A percentile compares a stretch with the other conserved stretches of the same genome.
These are phyloP conservation scores for Wallacemonas sp. DNA, from an alignment of 208 protist genomes.

Conservation along the genomic window DNA sequence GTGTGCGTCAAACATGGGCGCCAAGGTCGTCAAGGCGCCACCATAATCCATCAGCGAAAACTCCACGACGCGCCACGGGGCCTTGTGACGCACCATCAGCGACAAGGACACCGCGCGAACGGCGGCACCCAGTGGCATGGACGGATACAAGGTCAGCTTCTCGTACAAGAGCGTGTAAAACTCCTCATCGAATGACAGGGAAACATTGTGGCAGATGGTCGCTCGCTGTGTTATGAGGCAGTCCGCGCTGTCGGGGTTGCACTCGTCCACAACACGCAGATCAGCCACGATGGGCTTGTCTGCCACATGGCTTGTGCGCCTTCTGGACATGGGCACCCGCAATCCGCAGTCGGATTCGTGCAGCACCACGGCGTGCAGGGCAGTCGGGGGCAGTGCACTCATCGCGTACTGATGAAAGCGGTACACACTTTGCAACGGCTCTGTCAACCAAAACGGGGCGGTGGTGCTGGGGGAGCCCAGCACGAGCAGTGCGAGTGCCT, in stretches of 20 bases:
- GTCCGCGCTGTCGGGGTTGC: not conserved
- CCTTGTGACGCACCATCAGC: constrained; percentile 21
- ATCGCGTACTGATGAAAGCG: constrained; percentile 19
- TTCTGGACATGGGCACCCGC: not conserved
- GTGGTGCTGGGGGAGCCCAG: constrained; percentile 14
- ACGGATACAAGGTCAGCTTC: constrained; percentile 24
- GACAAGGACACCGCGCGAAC: constrained; percentile 33
- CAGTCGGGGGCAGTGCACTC: constrained; percentile 11
- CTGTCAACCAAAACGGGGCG: constrained; percentile 15
- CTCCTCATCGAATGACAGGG: constrained; percentile 13
- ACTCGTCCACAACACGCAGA: constrained; percentile 34
- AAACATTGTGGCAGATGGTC: constrained; percentile 32
- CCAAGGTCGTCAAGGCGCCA: constrained; percentile 37
- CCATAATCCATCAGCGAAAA: constrained; percentile 64
- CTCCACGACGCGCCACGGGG: constrained; percentile 57
- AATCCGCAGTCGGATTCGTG: constrained; percentile 24
- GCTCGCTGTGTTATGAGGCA: constrained; percentile 24
- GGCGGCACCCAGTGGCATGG: constrained; percentile 26
- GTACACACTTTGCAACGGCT: constrained; percentile 4
- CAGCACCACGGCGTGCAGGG: constrained; percentile 31
- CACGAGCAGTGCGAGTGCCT: constrained; percentile 2
- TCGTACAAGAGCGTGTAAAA: constrained; percentile 33
- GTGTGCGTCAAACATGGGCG: constrained; percentile 8
- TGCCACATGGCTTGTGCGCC: not conserved
- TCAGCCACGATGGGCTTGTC: constrained; percentile 27